A percentile compares a stretch with the other conserved stretches of the same genome.
Evolutionary conservation across 148 eudicot species (phyloP).

Genomic region (Gaultheria prostrata): DNA sequence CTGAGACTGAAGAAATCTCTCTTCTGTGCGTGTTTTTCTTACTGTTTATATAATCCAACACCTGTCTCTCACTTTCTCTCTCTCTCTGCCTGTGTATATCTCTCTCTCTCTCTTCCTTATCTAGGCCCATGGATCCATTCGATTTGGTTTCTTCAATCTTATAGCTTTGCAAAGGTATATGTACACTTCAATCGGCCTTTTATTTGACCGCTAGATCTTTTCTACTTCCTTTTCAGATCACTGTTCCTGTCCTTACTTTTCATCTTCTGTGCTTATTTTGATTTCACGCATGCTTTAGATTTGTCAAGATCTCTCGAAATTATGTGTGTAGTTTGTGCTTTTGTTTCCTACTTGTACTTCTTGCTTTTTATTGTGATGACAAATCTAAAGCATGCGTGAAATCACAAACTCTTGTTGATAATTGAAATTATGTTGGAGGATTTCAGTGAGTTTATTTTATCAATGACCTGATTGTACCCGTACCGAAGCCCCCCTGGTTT

Average conservation of each 20-base stretch:
- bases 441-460: no score
- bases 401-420: no score
- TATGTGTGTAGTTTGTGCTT: background rate
- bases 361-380: background rate
- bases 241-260: background rate
- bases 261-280: background rate
- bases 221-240: conserved; percentile 14
- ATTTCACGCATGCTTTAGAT: conserved; percentile 22
- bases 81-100: background rate
- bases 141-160: conserved; percentile 34
- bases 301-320: conserved; percentile 28
- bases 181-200: background rate
- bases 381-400: no score
- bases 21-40: background rate
- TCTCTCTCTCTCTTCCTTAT: conserved; percentile 9
- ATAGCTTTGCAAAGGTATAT: conserved; percentile 54
- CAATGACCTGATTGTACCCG: no score
- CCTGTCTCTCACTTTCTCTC: background rate
- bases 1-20: background rate
- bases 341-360: conserved; percentile 7
- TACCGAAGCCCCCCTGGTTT: no score
- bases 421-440: no score
- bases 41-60: background rate
- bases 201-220: conserved; percentile 20
- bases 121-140: conserved; percentile 34